A percentile compares a stretch with the other conserved stretches of the same genome.
phyloP scores from a whole-genome alignment of 2,329 filamentous ascomycete species.

The Akanthomyces muscarius region DNA sequence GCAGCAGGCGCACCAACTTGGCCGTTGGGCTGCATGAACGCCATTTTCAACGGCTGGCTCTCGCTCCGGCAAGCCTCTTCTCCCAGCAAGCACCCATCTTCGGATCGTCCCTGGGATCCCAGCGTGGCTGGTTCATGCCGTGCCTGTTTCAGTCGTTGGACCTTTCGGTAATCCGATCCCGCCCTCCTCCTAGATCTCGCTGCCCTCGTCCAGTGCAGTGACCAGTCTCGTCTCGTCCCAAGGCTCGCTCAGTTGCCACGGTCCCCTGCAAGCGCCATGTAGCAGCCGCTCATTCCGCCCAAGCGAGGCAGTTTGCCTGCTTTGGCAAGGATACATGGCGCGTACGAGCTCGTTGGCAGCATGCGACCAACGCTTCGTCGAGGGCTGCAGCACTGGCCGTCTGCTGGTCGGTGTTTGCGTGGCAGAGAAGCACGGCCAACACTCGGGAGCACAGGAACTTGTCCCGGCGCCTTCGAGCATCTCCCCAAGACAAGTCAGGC shows the following conservation, averaged over 20 bases:
- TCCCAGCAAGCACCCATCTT: conserved; percentile 6
- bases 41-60: background rate
- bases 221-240: background rate
- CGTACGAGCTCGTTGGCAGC: background rate
- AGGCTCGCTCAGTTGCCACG: background rate
- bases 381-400: background rate
- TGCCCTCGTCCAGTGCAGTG: background rate
- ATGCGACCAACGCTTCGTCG: background rate
- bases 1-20: background rate
- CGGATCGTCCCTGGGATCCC: conserved; percentile 1
- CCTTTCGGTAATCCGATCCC: background rate
- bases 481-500: background rate
- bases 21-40: background rate
- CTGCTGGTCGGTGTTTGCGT: background rate
- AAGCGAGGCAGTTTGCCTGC: conserved; percentile 3
- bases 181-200: background rate
- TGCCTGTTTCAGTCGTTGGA: conserved; percentile 7
- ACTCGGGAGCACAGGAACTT: background rate
- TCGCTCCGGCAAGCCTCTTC: background rate
- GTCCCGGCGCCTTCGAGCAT: background rate
- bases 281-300: conserved; percentile 3
- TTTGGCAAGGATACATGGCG: conserved; percentile 1
- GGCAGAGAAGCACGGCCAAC: background rate
- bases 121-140: conserved; percentile 10
- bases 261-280: conserved; percentile 12